Evolutionary conservation across 257 asterid genomes (phyloP).

Genomic region (Solanum sejunctum): DNA sequence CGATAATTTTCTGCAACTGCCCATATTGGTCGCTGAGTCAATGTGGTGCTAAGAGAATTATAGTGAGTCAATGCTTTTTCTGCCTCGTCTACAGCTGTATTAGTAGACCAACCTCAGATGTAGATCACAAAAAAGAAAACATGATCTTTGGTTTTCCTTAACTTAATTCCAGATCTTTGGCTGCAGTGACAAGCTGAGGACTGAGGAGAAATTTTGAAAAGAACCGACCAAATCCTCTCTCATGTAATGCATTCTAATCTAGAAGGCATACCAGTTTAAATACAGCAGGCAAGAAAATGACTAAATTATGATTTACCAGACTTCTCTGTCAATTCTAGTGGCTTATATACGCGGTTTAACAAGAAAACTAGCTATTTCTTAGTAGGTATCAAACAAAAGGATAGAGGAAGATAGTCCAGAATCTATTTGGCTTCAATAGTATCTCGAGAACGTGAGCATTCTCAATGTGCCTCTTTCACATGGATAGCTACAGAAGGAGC

Average conservation of each 20-base stretch:
- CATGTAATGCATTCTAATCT: background rate
- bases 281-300: background rate
- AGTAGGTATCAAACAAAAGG: background rate
- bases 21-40: conserved; percentile 56
- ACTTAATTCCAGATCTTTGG: background rate
- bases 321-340: background rate
- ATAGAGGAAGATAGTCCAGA: background rate
- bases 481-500: background rate
- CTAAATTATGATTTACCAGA: background rate
- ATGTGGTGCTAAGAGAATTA: conserved; percentile 35
- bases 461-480: background rate
- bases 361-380: background rate
- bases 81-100: conserved; percentile 52
- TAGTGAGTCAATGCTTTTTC: conserved; percentile 51
- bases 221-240: background rate
- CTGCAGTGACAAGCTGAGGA: background rate
- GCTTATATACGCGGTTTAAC: background rate
- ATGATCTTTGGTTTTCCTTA: background rate
- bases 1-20: conserved; percentile 97
- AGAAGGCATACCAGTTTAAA: background rate
- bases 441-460: background rate
- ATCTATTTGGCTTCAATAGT: background rate
- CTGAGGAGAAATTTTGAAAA: background rate
- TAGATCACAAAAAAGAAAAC: background rate
- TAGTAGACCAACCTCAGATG: conserved; percentile 1